Conservation (phyloP, 371 early-diverging fungal genomes). For the Batkoa obscura region DNA sequence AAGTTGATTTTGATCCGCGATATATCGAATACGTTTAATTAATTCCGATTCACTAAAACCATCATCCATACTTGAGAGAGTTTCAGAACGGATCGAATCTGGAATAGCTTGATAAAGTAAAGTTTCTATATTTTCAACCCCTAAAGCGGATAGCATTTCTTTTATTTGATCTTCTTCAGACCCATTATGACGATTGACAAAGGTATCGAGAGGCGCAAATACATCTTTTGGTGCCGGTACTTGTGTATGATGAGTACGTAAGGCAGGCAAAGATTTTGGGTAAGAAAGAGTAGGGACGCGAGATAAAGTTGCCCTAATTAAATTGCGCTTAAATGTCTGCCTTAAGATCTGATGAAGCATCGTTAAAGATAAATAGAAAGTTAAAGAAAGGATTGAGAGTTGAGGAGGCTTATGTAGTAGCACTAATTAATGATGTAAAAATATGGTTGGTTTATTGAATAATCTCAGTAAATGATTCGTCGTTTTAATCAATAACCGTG, state of each 20-base stretch:
- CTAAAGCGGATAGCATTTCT: conserved; percentile 61
- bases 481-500: too few relatives aligned
- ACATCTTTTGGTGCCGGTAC: conserved; percentile 10
- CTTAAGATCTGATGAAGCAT: too few relatives aligned
- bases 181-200: conserved; percentile 78
- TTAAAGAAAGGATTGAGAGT: too few relatives aligned
- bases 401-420: too few relatives aligned
- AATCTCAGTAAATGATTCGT: too few relatives aligned
- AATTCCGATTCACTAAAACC: conserved; percentile 68
- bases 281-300: too few relatives aligned
- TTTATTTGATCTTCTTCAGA: conserved; percentile 47
- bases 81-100: conserved; percentile 46
- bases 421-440: too few relatives aligned
- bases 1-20: conserved; percentile 80
- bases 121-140: conserved; percentile 54
- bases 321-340: too few relatives aligned
- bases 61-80: conserved; percentile 36
- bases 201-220: conserved; percentile 43
- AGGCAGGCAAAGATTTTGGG: too few relatives aligned
- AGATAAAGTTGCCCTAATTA: too few relatives aligned
- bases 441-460: too few relatives aligned
- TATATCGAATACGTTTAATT: conserved; percentile 47
- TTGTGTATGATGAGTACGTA: not conserved
- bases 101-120: conserved; percentile 72
- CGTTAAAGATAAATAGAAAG: too few relatives aligned